Base-by-base conservation (phyloP, 805 yeast genomes). In the Sugiyamaella marilandica region DNA sequence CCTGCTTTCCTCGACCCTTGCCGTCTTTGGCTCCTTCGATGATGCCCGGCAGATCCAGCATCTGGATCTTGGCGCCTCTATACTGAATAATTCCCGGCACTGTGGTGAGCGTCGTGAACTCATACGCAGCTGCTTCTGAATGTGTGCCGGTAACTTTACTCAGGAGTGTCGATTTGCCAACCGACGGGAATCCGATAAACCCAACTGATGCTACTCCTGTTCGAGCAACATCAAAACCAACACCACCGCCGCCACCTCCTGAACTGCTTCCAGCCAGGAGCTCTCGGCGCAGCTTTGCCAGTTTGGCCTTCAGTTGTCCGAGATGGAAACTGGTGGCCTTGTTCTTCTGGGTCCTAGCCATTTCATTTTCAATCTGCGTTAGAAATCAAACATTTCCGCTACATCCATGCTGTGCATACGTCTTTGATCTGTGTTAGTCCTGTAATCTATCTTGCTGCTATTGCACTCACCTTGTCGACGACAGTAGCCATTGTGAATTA, bases 131-230 rank as follows among this genome's bases (percentile, higher is more conserved):
- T n/a, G 85, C 97, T 70, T 92, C 99, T 0, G 96, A 86, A 66
- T 89, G 95, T 2, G 97, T 91, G 58, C 99, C 98, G 0, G 99
- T 94, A 47, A 94, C 74, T 69, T 88, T 86, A 29, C 88, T 82
- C 60, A 94, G 78, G 54, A 94, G 72, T 0, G 99, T 94, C 41
- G 71, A 61, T 52, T 74, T 74, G 32, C 94, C 94, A 2, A 94
- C 99, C 0, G 98, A 91, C 1, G 99, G 99, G 68, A 94, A 94
- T 2, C 99, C 99, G 43, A 94, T 96, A 67, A 91, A 94, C 9
- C 99, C 99, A 49, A 94, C 95, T 8, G 96, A 82, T 2, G 97
- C 97, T 11, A 88, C 97, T 72, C 99, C 99, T 0, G 97, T 92
- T 70, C 97, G 82, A n/a, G 96, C 96, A 44, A 94, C 98, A 74